Percentiles rank a stretch among this genome's conserved stretches.
Conservation (phyloP, 352 stramenopile genomes). For the Globisporangium alternatum region DNA sequence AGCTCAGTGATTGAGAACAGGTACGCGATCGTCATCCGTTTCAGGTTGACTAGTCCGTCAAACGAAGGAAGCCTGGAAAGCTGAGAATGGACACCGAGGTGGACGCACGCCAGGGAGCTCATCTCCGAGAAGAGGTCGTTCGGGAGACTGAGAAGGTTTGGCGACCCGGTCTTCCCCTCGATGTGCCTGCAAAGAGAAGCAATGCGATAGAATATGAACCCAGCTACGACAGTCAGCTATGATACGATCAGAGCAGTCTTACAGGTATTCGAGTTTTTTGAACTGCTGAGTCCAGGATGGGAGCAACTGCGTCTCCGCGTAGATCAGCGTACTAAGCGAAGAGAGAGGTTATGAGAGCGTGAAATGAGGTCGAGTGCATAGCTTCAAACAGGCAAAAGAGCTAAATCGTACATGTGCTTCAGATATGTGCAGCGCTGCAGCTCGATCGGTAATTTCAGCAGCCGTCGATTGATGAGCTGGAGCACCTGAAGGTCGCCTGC, state of each 20-base stretch:
- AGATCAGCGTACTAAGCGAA: slow-evolving; percentile 6
- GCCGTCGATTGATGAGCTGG: slow-evolving; percentile 36
- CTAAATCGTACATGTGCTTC: neutral
- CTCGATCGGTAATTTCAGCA: slow-evolving; percentile 19
- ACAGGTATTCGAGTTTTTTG: slow-evolving; percentile 13
- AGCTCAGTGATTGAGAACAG: slow-evolving; percentile 13
- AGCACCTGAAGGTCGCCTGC: slow-evolving; percentile 34
- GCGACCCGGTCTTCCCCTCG: neutral
- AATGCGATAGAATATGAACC: neutral
- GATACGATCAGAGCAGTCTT: neutral
- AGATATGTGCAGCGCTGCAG: neutral
- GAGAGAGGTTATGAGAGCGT: neutral
- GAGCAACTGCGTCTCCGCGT: slow-evolving; percentile 2
- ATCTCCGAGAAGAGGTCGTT: slow-evolving; percentile 8
- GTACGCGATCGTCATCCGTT: neutral
- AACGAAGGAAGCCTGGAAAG: slow-evolving; percentile 6
- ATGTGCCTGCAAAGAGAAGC: neutral
- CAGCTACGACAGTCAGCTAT: neutral
- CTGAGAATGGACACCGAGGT: neutral
- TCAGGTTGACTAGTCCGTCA: slow-evolving; percentile 5
- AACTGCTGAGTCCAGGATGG: slow-evolving; percentile 8
- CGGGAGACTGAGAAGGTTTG: slow-evolving; percentile 5
- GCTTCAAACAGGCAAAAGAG: no score
- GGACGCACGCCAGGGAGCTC: neutral
- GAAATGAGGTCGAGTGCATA: neutral